phyloP scores from a whole-genome alignment of 345 rosid genomes.

The Rhodamnia argentea region DNA sequence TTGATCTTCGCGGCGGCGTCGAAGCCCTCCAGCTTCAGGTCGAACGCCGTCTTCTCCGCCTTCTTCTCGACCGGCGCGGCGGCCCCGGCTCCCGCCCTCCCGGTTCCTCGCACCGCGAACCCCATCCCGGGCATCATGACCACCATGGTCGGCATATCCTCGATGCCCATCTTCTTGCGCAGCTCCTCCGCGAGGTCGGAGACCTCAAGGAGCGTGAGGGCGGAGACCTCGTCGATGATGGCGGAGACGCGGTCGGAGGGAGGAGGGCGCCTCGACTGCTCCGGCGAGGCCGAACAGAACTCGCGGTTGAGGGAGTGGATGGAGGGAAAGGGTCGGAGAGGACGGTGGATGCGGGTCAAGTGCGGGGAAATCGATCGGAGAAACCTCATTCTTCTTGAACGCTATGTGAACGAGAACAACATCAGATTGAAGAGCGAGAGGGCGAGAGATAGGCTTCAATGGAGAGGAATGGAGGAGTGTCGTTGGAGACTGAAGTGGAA shows the following conservation, averaged over 20 bases:
- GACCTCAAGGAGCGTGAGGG: slow-evolving; percentile 64
- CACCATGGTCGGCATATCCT: slow-evolving; percentile 79
- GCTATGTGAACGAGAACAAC: background rate
- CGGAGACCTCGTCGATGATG: slow-evolving; percentile 59
- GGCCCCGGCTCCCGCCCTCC: slow-evolving; percentile 25
- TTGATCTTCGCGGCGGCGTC: slow-evolving; percentile 71
- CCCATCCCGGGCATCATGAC: slow-evolving; percentile 93
- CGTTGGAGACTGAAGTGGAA: background rate
- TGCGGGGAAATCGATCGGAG: slow-evolving; percentile 34
- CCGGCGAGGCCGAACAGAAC: slow-evolving; percentile 6
- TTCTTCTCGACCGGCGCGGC: slow-evolving; percentile 41
- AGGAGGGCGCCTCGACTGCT: background rate
- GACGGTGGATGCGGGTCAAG: slow-evolving; percentile 16
- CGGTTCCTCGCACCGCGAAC: slow-evolving; percentile 30
- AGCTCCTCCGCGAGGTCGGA: slow-evolving; percentile 63
- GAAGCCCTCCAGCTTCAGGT: slow-evolving; percentile 73
- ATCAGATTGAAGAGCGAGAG: too few relatives aligned
- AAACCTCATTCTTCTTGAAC: slow-evolving; percentile 15
- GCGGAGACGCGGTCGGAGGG: slow-evolving; percentile 35
- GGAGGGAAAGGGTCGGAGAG: background rate
- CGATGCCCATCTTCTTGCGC: slow-evolving; percentile 42
- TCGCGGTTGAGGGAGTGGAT: background rate
- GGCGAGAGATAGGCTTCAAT: background rate
- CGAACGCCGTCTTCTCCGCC: slow-evolving; percentile 42
- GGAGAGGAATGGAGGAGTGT: background rate